Conservation (phyloP, 2,329 filamentous ascomycete genomes). For the Colletotrichum shisoi region DNA sequence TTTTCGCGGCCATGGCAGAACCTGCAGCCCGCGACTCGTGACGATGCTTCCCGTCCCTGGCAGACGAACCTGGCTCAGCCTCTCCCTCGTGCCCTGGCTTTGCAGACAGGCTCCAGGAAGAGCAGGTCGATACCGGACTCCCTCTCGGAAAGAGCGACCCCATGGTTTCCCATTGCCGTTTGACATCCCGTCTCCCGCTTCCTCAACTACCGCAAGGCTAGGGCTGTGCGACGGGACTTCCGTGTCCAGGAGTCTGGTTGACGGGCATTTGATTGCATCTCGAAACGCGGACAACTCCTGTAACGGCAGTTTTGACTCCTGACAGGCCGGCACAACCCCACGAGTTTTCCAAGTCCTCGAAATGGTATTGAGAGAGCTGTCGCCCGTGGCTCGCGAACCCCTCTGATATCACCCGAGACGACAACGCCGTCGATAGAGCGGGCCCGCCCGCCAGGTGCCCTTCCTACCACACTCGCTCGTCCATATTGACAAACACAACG, state of each 20-base stretch:
- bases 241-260: constrained; percentile 14
- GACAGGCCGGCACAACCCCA: background rate
- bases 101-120: constrained; percentile 10
- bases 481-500: background rate
- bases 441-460: constrained; percentile 1
- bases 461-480: constrained; percentile 3
- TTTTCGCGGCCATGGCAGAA: constrained; percentile 1
- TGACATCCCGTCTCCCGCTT: background rate
- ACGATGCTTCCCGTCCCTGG: constrained; percentile 11
- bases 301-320: background rate
- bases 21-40: constrained; percentile 33
- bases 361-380: constrained; percentile 1
- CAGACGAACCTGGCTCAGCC: constrained; percentile 16
- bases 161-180: constrained; percentile 10
- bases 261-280: constrained; percentile 1
- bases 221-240: constrained; percentile 11
- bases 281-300: background rate
- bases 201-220: constrained; percentile 27
- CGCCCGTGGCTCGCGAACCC: background rate
- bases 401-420: constrained; percentile 8
- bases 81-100: constrained; percentile 8
- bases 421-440: constrained; percentile 13
- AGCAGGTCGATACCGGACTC: constrained; percentile 9
- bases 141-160: constrained; percentile 1
- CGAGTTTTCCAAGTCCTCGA: background rate